Conservation (phyloP, 1,284 basidiomycete species). For the Microbotryum scabiosae region DNA sequence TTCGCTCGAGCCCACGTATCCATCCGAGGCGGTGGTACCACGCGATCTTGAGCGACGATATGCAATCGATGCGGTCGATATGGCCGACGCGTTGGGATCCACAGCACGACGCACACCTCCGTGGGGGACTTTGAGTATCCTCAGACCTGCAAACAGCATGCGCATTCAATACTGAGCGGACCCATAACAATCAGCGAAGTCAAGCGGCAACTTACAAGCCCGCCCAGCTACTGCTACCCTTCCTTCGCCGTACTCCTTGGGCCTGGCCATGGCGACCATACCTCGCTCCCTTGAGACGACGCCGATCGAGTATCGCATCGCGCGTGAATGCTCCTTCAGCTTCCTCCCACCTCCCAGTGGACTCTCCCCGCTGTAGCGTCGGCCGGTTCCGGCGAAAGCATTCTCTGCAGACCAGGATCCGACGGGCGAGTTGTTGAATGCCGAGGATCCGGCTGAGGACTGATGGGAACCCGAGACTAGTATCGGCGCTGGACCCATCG, state of each 20-base stretch:
- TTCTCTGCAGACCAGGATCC: neutral
- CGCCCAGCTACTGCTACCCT: conserved; percentile 27
- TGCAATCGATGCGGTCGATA: conserved; percentile 12
- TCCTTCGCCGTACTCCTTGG: conserved; percentile 7
- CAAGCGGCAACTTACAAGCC: conserved; percentile 5
- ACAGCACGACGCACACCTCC: neutral
- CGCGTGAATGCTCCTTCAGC: conserved; percentile 14
- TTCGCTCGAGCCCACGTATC: neutral
- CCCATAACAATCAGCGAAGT: neutral
- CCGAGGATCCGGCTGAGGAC: conserved; percentile 1
- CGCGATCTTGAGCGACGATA: conserved; percentile 18
- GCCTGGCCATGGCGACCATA: conserved; percentile 25
- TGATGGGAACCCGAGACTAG: too few species aligned
- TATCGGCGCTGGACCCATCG: too few species aligned
- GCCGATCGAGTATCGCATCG: conserved; percentile 4
- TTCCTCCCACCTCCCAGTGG: conserved; percentile 9
- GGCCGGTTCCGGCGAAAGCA: too few species aligned
- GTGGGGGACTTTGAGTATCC: conserved; percentile 22
- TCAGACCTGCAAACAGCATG: conserved; percentile 7
- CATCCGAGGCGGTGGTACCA: conserved; percentile 10
- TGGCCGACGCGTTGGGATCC: neutral
- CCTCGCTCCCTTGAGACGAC: conserved; percentile 15
- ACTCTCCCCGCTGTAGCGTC: neutral
- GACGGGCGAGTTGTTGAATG: neutral
- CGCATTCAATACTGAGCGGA: neutral